Percentiles rank a stretch among this genome's conserved stretches.
phyloP scores from a whole-genome alignment of 108 stramenopile species.

The Nitzschia sp. region DNA sequence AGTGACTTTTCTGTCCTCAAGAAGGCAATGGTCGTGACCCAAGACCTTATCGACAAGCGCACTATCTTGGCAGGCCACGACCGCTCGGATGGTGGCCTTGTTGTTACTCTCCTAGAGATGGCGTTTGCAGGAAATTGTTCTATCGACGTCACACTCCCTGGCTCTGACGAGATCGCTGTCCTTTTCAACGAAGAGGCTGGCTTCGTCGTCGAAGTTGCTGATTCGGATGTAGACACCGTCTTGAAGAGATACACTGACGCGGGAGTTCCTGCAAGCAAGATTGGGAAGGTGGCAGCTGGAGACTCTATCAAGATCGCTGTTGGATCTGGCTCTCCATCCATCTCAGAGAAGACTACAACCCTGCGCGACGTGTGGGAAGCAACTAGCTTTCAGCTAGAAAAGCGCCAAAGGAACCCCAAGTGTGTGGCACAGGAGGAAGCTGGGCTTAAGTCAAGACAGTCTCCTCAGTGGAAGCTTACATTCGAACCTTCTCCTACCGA shows the following conservation, averaged over 20 bases:
- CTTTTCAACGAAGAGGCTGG: constrained; percentile 98
- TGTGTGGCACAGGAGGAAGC: constrained; percentile 93
- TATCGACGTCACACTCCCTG: constrained; percentile 82
- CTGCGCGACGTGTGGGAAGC: constrained; percentile 98
- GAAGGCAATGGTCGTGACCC: constrained; percentile 88
- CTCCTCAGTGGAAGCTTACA: constrained; percentile 87
- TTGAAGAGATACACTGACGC: constrained; percentile 64
- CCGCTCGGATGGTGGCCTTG: constrained; percentile 95
- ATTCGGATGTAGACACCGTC: constrained; percentile 51
- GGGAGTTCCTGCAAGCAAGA: constrained; percentile 68
- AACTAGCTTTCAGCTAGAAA: constrained; percentile 95
- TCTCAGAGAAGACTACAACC: constrained; percentile 85
- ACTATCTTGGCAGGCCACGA: constrained; percentile 93
- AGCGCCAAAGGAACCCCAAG: constrained; percentile 90
- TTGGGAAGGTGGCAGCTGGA: constrained; percentile 82
- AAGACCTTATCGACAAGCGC: constrained; percentile 81
- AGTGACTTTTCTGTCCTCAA: constrained; percentile 85
- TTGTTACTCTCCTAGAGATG: constrained; percentile 94
- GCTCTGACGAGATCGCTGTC: constrained; percentile 66
- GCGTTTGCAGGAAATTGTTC: constrained; percentile 98
- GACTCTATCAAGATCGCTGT: constrained; percentile 86
- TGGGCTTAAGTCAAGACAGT: constrained; percentile 74
- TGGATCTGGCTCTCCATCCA: constrained; percentile 62
- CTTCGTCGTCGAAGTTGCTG: constrained; percentile 89
- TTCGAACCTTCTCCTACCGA: constrained; percentile 74